Evolutionary conservation across 495 filamentous ascomycete genomes (phyloP).

Genomic region (Hyaloscypha variabilis): DNA sequence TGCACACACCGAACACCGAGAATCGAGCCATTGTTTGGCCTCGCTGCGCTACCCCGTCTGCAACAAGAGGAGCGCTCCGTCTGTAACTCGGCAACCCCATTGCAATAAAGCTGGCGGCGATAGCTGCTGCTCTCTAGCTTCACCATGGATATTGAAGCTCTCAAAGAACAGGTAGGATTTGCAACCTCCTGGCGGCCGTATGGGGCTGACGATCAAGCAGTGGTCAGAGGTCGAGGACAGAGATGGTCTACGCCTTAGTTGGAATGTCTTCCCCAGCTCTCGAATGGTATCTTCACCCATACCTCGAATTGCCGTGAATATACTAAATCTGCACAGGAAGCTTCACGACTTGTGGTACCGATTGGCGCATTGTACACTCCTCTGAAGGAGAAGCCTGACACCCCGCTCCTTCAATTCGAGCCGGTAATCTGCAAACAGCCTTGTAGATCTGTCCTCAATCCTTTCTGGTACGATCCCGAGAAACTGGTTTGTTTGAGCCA

Average conservation of each 20-base stretch:
- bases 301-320: background rate
- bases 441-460: slow-evolving; percentile 95
- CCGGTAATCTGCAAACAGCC: slow-evolving; percentile 96
- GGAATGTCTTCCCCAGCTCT: slow-evolving; percentile 99
- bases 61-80: background rate
- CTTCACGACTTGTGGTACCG: slow-evolving; percentile 93
- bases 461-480: slow-evolving; percentile 75
- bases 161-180: slow-evolving; percentile 73
- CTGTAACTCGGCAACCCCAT: background rate
- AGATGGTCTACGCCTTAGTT: slow-evolving; percentile 95
- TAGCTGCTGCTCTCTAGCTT: background rate
- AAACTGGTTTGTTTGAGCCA: background rate
- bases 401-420: slow-evolving; percentile 91
- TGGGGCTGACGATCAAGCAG: slow-evolving; percentile 22
- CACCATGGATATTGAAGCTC: slow-evolving; percentile 56
- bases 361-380: slow-evolving; percentile 97
- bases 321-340: slow-evolving; percentile 65
- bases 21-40: background rate
- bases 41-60: background rate
- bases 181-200: too few relatives aligned
- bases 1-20: background rate
- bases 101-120: background rate
- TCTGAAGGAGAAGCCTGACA: slow-evolving; percentile 90
- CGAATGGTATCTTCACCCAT: slow-evolving; percentile 74
- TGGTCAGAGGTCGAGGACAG: slow-evolving; percentile 97